Evolutionary conservation across 2,329 filamentous ascomycete genomes (phyloP), one percentile per base, ranked within the genome.

Genomic region (Orbilia blumenaviensis): DNA sequence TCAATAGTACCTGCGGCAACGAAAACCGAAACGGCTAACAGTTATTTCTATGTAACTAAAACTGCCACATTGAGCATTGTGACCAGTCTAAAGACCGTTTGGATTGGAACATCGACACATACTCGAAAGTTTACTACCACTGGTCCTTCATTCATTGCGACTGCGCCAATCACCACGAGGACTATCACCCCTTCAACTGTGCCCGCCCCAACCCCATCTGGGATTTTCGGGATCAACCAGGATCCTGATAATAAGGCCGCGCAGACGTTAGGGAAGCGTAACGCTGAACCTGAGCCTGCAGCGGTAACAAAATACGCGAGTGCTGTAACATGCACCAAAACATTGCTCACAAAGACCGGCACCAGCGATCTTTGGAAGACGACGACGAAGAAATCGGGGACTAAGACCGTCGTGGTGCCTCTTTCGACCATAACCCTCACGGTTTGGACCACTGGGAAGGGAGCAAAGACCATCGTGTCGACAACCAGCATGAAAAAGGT

Each of bases 321-420:
- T 4, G 52, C 50, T 3, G 50, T 68, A 14, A n/a, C 16, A n/a
- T 68, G 64, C 27, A 68, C 64, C 16, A 68, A 48, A 41, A 68
- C 50, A n/a, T 18, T 46, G 23, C 27, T 52, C 12, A 68, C 52
- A 18, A 54, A 54, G 36, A 58, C 50, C 8, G 50, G 48, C 9
- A 60, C 38, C 7, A 23, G 23, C 16, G 34, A 60, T 36, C 8
- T 46, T 0, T 50, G 50, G 50, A 58, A 60, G 16, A 68, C 52
- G 29, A 32, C 25, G 5, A 60, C 64, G 12, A 60, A 60, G 29
- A 34, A 16, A 16, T 42, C 38, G 10, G 41, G 29, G n/a, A 48
- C 50, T 16, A 36, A 25, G 6, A 68, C 50, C 16, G 25, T 60
- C 6, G 23, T 42, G n/a, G 7, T 36, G 7, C 27, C 42, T 29